phyloP scores from a whole-genome alignment of 2,329 filamentous ascomycete genomes.

The Metarhizium anisopliae region DNA sequence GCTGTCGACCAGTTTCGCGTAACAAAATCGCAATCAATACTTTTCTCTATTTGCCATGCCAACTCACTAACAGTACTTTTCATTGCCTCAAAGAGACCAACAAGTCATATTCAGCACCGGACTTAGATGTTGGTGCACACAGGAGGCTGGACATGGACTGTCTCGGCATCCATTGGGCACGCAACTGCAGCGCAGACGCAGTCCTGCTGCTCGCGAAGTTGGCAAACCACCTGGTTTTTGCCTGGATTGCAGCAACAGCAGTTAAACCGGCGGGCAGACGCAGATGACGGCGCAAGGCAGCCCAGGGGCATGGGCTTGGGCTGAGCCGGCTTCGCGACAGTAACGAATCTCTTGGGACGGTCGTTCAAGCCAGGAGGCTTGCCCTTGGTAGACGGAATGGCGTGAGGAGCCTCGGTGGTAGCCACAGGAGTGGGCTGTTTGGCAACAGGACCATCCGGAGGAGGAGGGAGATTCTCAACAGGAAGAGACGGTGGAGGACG shows the following conservation, averaged over 20 bases:
- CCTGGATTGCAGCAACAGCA: constrained; percentile 16
- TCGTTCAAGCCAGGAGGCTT: neutral
- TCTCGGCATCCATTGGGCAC: constrained; percentile 5
- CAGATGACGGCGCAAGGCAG: neutral
- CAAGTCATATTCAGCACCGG: neutral
- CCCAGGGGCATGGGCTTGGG: neutral
- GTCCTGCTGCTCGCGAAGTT: constrained; percentile 7
- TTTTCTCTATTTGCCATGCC: neutral
- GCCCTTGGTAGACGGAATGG: neutral
- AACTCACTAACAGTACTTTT: neutral
- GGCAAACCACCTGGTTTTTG: constrained; percentile 12
- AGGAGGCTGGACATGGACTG: neutral
- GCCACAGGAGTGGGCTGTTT: neutral
- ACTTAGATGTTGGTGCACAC: neutral
- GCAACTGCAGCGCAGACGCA: constrained; percentile 14
- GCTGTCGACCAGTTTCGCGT: no score
- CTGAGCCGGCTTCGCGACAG: neutral
- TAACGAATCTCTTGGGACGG: neutral
- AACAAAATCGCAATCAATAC: neutral
- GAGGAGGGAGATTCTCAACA: no score
- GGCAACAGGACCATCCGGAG: neutral
- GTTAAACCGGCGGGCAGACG: neutral
- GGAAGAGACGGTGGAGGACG: neutral
- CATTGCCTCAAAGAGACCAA: neutral
- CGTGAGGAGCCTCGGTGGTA: neutral